Conservation (phyloP, 495 filamentous ascomycete genomes). For the Penicillium coprophilum region DNA sequence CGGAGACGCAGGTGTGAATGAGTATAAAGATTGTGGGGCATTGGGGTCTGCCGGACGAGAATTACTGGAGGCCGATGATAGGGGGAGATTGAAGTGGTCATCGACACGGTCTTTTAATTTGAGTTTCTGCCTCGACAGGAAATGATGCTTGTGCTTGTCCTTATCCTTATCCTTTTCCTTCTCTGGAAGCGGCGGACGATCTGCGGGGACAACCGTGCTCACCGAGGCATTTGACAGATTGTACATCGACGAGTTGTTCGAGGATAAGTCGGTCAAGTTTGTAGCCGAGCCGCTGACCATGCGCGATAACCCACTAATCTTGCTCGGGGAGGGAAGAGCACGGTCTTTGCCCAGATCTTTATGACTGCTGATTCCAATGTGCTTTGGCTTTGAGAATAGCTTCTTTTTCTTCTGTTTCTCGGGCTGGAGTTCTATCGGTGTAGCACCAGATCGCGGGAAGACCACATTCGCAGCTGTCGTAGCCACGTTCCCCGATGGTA, state of each 20-base stretch:
- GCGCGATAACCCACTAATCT: conserved; percentile 62
- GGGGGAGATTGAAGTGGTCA: conserved; percentile 66
- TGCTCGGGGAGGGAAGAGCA: conserved; percentile 77
- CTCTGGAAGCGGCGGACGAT: conserved; percentile 34
- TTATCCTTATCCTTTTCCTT: conserved; percentile 40
- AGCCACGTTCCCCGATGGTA: conserved; percentile 60
- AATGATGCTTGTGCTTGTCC: conserved; percentile 77
- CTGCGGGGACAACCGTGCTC: conserved; percentile 64
- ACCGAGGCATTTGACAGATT: conserved; percentile 79
- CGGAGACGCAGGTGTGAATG: conserved; percentile 70
- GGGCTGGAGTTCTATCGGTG: conserved; percentile 44
- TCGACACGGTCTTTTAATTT: conserved; percentile 76
- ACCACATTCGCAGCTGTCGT: conserved; percentile 82
- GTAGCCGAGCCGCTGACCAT: conserved; percentile 75
- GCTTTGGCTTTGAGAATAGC: conserved; percentile 85
- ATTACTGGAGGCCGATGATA: conserved; percentile 89
- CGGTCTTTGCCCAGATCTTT: conserved; percentile 63
- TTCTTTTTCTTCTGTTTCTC: conserved; percentile 87
- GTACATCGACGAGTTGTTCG: conserved; percentile 72
- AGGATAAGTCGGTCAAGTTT: conserved; percentile 66
- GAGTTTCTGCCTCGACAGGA: conserved; percentile 87
- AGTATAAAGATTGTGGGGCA: conserved; percentile 84
- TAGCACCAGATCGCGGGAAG: conserved; percentile 70
- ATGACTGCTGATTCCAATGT: conserved; percentile 73
- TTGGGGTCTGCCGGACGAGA: conserved; percentile 81